Evolutionary conservation across 768 basidiomycete species (phyloP), one percentile per base, ranked within the genome.

Genomic region (Tephrocybe sp.): DNA sequence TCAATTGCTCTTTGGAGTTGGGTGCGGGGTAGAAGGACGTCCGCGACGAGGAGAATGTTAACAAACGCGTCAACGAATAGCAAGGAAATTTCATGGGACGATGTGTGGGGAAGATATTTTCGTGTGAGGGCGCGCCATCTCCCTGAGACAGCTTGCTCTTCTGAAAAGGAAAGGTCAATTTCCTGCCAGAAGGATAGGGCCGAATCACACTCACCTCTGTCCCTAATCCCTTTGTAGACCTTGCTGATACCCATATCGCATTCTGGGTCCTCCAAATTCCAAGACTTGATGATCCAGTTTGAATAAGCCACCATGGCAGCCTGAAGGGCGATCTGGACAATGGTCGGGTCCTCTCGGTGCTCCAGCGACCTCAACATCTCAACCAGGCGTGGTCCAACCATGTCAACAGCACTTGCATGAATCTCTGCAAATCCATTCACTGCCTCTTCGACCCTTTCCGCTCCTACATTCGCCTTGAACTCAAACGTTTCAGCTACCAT

Each of bases 231-330:
- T 16, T 60, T 58, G 50, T 73, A 73, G 39, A 74, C 56, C 34
- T 56, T 59, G 40, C 39, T 75, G 56, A 68, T 68, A 57, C 78
- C 62, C 51, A 69, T 71, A 46, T 77, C 76, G 49, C 71, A 72
- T 39, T 76, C 75, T 1, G 73, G 73, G 35, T 74, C 72, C 53
- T 77, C 77, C 51, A 78, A 73, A 55, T 73, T 75, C 78, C 78
- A 79, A 1, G 77, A 73, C 13, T 68, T 70, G 45, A 76, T 67
- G 35, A 78, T 75, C 78, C 78, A 78, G 42, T 76, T 71, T 1
- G 72, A 67, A 54, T 77, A 77, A 6, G 74, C 75, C 16, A 69
- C 57, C 67, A 78, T 69, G 20, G 70, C 72, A 23, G 72, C 68
- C 54, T 75, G 74, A 53, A 79, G 64, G 5, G 75, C 76, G 39